Percentiles rank a stretch among this genome's conserved stretches.
Evolutionary conservation across 345 rosid species (phyloP).

Genomic region (Ceriops zippeliana): DNA sequence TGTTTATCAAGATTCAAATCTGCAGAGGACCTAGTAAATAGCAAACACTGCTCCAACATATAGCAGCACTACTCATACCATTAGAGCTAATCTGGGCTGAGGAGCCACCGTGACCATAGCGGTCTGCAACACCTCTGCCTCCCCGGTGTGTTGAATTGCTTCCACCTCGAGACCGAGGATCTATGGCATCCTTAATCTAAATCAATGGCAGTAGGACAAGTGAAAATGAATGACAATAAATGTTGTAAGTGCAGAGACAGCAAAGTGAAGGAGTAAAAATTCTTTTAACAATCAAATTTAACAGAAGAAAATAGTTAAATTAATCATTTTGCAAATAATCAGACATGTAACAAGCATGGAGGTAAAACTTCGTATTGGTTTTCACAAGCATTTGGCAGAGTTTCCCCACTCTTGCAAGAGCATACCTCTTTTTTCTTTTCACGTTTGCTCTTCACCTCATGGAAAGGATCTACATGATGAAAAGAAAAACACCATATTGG

Average conservation of each 20-base stretch:
- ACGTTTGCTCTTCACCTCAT: slow-evolving; percentile 61
- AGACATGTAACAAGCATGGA: neutral
- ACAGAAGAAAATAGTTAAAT: too few relatives aligned
- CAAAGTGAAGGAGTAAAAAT: too few relatives aligned
- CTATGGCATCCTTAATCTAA: slow-evolving; percentile 70
- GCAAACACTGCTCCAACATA: neutral
- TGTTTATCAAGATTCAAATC: slow-evolving; percentile 5
- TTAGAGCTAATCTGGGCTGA: slow-evolving; percentile 38
- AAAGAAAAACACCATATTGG: neutral
- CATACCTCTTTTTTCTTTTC: slow-evolving; percentile 59
- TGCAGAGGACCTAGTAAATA: slow-evolving; percentile 1
- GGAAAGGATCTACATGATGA: slow-evolving; percentile 48
- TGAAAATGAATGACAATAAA: slow-evolving; percentile 4
- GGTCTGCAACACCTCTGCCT: slow-evolving; percentile 65
- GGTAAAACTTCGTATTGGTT: neutral
- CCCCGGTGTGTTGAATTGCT: slow-evolving; percentile 55
- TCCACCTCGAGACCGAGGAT: slow-evolving; percentile 57
- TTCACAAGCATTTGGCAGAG: neutral
- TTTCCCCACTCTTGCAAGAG: neutral
- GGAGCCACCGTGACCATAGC: slow-evolving; percentile 63
- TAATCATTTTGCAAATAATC: too few relatives aligned
- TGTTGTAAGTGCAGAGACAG: too few relatives aligned
- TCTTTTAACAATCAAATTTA: too few relatives aligned
- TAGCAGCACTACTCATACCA: slow-evolving; percentile 44
- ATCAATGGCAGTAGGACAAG: slow-evolving; percentile 19